A percentile compares a stretch with the other conserved stretches of the same genome.
Evolutionary conservation across 768 basidiomycete genomes (phyloP).

Genomic region (Suillus plorans): DNA sequence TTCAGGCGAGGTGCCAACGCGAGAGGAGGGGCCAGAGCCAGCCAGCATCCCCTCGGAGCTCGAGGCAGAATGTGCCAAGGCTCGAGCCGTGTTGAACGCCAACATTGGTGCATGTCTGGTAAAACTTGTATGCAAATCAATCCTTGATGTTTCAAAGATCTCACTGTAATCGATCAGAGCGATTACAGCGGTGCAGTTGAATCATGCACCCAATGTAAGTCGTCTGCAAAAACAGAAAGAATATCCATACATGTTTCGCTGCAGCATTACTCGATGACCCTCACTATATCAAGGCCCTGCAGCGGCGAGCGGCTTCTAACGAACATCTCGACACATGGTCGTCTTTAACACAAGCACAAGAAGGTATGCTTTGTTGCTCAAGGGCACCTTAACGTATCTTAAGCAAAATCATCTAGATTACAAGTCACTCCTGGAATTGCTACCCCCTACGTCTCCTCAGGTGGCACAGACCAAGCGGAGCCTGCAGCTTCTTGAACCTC

Average conservation of each 20-base stretch:
- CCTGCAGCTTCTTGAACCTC: constrained; percentile 59
- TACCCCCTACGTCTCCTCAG: constrained; percentile 56
- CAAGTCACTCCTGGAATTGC: constrained; percentile 60
- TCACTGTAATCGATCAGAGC: constrained; percentile 41
- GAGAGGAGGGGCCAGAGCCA: constrained; percentile 11
- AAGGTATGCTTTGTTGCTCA: constrained; percentile 52
- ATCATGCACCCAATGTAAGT: constrained; percentile 74
- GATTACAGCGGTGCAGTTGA: constrained; percentile 79
- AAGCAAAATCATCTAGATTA: constrained; percentile 58
- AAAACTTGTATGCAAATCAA: constrained; percentile 57
- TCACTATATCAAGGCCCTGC: constrained; percentile 81
- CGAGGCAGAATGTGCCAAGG: constrained; percentile 51
- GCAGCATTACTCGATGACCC: constrained; percentile 87
- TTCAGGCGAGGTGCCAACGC: constrained; percentile 13
- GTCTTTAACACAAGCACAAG: constrained; percentile 75
- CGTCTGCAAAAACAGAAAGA: not conserved
- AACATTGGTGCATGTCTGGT: constrained; percentile 87
- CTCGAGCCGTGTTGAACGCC: constrained; percentile 74
- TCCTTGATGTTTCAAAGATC: constrained; percentile 2
- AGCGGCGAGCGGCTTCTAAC: constrained; percentile 85
- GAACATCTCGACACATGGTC: constrained; percentile 82
- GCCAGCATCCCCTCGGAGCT: constrained; percentile 30
- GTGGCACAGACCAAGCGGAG: constrained; percentile 45
- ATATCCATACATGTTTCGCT: not conserved
- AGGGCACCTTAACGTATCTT: not conserved